Conservation (phyloP, 176 grass and related monocot species). For the Oropetium thomaeum region DNA sequence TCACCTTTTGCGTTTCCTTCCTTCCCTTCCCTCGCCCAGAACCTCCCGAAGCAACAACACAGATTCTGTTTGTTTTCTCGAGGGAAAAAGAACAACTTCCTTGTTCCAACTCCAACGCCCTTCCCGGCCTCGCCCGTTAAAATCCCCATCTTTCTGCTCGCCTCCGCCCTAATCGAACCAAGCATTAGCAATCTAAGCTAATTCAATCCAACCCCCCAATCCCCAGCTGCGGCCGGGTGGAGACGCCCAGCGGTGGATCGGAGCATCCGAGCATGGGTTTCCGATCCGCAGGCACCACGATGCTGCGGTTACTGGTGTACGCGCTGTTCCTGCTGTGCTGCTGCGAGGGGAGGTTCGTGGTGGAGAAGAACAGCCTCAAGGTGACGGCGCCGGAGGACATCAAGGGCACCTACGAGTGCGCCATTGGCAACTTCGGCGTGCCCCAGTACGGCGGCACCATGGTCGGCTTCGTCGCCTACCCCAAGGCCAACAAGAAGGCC, state of each 20-base stretch:
- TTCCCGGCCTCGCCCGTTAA: neutral
- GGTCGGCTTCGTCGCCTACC: constrained; percentile 82
- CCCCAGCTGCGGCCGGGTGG: neutral
- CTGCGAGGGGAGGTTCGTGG: constrained; percentile 55
- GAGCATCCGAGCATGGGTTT: constrained; percentile 31
- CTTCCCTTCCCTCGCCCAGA: no score
- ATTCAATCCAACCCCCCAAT: constrained; percentile 31
- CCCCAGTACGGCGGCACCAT: constrained; percentile 93
- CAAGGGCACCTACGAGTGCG: constrained; percentile 82
- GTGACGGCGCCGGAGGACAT: constrained; percentile 62
- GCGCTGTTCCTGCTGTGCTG: constrained; percentile 40
- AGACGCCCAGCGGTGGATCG: neutral
- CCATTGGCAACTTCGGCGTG: constrained; percentile 91
- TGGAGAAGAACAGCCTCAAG: constrained; percentile 89
- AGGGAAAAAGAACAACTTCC: neutral
- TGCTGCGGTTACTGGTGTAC: constrained; percentile 33
- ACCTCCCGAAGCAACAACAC: no score
- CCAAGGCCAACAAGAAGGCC: constrained; percentile 75
- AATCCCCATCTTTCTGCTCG: constrained; percentile 5
- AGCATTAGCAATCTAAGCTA: neutral
- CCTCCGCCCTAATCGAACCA: neutral
- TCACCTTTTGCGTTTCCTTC: no score
- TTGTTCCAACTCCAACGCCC: neutral
- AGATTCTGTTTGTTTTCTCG: no score
- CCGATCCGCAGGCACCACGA: constrained; percentile 7